Evolutionary conservation across 2,329 filamentous ascomycete genomes (phyloP), one percentile per base, ranked within the genome.

Genomic region (Apiospora marii): DNA sequence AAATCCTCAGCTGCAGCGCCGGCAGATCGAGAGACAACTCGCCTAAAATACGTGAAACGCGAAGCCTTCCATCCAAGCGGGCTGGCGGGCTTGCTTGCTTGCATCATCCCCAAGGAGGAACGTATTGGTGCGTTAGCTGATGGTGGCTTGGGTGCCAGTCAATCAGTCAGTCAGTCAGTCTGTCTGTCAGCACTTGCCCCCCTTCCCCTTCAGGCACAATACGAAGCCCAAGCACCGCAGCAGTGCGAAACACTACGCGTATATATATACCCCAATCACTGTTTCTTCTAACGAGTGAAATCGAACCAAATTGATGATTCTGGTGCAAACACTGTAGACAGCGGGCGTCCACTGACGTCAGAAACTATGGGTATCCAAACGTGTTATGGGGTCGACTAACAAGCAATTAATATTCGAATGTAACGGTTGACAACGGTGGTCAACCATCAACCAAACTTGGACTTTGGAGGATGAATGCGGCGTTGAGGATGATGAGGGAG

Each of bases 1-100:
- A 41, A 41, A 41, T n/a, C 13, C 58, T 64, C 58, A 64, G 58
- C 34, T 64, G 34, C 58, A 64, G 58, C 58, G 22, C 58, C 58
- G 58, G 58, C 34, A 64, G 58, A 64, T 24, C 58, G 4, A 64
- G 41, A 41, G 19, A 64, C 2, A 37, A 64, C 58, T 64, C 19
- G 34, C 30, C 34, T 61, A n/a, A 34, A 61, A 7, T 64, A 10
- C 10, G 58, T 64, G 58, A 64, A 64, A 64, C 58, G 30, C 19
- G 58, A 64, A 3, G n/a, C 58, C 58, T n/a, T n/a, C 22, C 53
- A 12, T 30, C 58, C 58, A n/a, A 41, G 58, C 14, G 58, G 58
- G 58, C 34, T 41, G 34, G 16, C 4, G 19, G 37, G 27, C 27
- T 64, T 30, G 30, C 53, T 10, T 41, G 37, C 37, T 41, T 41